Base-by-base conservation (phyloP, 805 yeast species). In the Nakazawaea siamensis region DNA sequence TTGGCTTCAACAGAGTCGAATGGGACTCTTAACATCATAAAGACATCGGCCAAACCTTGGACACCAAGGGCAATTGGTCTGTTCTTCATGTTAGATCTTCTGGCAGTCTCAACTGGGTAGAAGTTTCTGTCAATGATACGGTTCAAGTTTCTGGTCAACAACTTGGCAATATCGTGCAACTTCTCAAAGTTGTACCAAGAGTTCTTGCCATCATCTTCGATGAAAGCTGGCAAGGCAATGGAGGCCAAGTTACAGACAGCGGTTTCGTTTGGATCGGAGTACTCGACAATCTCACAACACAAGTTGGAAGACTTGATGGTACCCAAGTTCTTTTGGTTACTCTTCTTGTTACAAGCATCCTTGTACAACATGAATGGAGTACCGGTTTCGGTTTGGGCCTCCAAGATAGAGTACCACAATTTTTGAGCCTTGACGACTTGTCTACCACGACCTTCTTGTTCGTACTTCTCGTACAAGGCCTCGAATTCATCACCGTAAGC, bases 51-150 rank as follows among this genome's bases (percentile, higher is more conserved):
- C 36, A 90, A 66, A 39, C 98, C 98, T 58, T 90, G 96, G n/a
- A 90, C 96, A 46, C 98, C 98, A 16, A 90, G 60, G n/a, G 97
- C 97, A 49, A 90, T 74, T 15, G 98, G 97, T 48, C 98, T 70
- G 57, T 90, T 81, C 51, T 76, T 76, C 67, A 73, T 61, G 58
- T 92, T 90, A 13, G 96, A 84, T 30, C 43, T 51, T 49, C 68
- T 69, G 4, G 97, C 90, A 44, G 75, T 81, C 35, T 68, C 73
- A 17, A 84, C 79, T 4, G 98, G 97, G 55, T 90, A 90, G 53
- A 64, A 68, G 52, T 87, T 84, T 43, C 80, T 73, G 62, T 90
- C 97, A 40, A 90, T 90, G 41, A 90, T 72, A 51, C 62, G 70
- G 66, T 90, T 80, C 57, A 90, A 65, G 57, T 90, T 90, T 48